These are phyloP conservation scores for Favolaschia claudopus DNA, from an alignment of 768 basidiomycete genomes.

Conservation along the genomic window DNA sequence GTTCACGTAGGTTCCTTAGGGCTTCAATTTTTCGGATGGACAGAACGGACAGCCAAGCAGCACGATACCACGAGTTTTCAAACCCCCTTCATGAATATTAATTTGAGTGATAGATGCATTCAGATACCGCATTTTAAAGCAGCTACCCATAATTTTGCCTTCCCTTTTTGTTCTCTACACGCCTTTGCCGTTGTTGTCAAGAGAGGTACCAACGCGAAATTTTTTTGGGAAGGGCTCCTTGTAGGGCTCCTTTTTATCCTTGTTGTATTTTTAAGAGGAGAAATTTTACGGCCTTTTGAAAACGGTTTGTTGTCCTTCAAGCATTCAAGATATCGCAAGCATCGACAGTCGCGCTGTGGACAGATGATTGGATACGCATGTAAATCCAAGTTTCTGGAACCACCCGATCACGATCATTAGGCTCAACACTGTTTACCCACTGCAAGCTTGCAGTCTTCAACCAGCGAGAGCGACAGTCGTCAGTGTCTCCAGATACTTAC, in stretches of 20 bases:
- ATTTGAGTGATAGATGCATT: slow-evolving; percentile 30
- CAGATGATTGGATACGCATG: too few species aligned
- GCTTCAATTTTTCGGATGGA: slow-evolving; percentile 11
- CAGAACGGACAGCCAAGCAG: slow-evolving; percentile 22
- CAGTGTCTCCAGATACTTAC: too few species aligned
- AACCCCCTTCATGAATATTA: slow-evolving; percentile 11
- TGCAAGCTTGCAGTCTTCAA: too few species aligned
- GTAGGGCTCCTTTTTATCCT: neutral
- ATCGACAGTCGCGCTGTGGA: too few species aligned
- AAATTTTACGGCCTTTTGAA: too few species aligned
- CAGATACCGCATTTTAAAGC: slow-evolving; percentile 27
- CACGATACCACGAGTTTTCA: slow-evolving; percentile 16
- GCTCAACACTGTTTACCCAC: too few species aligned
- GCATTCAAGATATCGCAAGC: too few species aligned
- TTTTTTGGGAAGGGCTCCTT: slow-evolving; percentile 8
- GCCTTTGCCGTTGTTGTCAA: neutral
- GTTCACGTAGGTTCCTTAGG: slow-evolving; percentile 6
- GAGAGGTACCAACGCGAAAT: neutral
- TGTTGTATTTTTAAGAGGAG: slow-evolving; percentile 1
- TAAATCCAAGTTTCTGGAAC: too few species aligned
- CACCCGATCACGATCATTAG: too few species aligned
- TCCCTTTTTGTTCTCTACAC: slow-evolving; percentile 2
- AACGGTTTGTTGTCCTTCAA: too few species aligned
- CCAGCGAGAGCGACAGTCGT: too few species aligned
- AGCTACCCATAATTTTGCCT: slow-evolving; percentile 8